Evolutionary conservation across 441 rosid genomes (phyloP).

Genomic region (Melastoma candidum): DNA sequence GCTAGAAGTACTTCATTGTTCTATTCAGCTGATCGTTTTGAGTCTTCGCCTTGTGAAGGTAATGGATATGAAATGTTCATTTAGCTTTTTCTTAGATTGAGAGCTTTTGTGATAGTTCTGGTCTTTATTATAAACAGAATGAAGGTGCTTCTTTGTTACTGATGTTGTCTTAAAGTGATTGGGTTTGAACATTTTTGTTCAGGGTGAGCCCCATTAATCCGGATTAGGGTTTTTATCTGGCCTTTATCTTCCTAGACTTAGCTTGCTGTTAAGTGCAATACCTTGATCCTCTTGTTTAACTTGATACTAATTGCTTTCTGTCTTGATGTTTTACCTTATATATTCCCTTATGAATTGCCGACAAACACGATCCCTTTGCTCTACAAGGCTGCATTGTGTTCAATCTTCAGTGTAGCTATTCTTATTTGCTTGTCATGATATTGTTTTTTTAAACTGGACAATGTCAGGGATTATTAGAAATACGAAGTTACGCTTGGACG

Average conservation of each 20-base stretch:
- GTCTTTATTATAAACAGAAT: neutral
- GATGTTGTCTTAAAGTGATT: no score
- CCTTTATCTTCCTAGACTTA: no score
- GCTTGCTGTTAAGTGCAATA: no score
- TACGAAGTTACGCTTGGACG: conserved; percentile 56
- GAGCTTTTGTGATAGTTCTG: neutral
- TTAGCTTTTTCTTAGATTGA: conserved; percentile 1
- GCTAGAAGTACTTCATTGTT: conserved; percentile 43
- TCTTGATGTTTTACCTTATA: neutral
- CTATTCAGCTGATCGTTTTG: conserved; percentile 33
- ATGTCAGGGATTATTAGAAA: conserved; percentile 48
- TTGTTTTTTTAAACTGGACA: conserved; percentile 15
- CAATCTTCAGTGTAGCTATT: neutral
- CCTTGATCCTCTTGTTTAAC: no score
- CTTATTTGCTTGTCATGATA: conserved; percentile 2
- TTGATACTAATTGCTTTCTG: neutral
- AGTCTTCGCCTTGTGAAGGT: conserved; percentile 52
- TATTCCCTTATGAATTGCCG: neutral
- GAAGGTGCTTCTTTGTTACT: no score
- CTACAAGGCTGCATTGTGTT: neutral
- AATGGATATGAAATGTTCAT: conserved; percentile 9
- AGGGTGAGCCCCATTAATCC: no score
- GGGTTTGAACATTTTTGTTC: no score
- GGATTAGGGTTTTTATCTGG: no score
- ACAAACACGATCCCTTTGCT: no score